Percentiles rank a stretch among this genome's conserved stretches.
These are phyloP conservation scores for Fonsecaea multimorphosa DNA, from an alignment of 2,329 filamentous ascomycete species.

Conservation along the genomic window DNA sequence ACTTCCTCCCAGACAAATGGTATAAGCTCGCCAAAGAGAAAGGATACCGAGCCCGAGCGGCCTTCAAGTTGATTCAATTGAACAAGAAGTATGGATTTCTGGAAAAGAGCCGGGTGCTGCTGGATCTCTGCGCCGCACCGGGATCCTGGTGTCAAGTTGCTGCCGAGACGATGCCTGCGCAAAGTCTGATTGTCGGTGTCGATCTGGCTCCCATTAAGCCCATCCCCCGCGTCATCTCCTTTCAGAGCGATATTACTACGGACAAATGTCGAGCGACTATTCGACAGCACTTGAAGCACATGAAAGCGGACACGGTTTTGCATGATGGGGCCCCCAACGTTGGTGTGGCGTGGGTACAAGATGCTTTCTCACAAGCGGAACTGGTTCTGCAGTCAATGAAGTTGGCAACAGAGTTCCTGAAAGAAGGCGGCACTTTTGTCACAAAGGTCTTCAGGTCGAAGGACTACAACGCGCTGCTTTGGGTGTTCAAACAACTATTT, in stretches of 20 bases:
- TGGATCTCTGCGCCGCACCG: constrained; percentile 97
- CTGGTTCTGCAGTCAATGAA: constrained; percentile 89
- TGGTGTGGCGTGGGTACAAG: constrained; percentile 96
- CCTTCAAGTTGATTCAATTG: constrained; percentile 96
- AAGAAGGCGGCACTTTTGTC: constrained; percentile 88
- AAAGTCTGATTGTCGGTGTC: constrained; percentile 90
- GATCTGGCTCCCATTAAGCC: constrained; percentile 95
- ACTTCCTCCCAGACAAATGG: constrained; percentile 81
- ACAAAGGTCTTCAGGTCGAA: constrained; percentile 98
- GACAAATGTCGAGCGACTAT: constrained; percentile 94
- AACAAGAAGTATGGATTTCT: constrained; percentile 99
- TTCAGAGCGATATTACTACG: constrained; percentile 97
- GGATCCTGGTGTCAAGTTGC: constrained; percentile 98
- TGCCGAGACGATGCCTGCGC: constrained; percentile 89
- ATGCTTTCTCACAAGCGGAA: constrained; percentile 97
- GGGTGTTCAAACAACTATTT: constrained; percentile 98
- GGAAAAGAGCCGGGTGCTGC: constrained; percentile 91
- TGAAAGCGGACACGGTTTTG: constrained; percentile 93
- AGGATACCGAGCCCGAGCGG: constrained; percentile 91
- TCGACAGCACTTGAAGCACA: constrained; percentile 86
- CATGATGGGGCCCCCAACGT: constrained; percentile 98
- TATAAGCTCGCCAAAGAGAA: constrained; percentile 99
- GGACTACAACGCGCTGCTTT: constrained; percentile 92
- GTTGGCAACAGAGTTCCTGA: constrained; percentile 89
- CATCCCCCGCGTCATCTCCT: constrained; percentile 90